Percentiles rank a stretch among this genome's conserved stretches.
These are phyloP conservation scores for Lizanozyma gosingica DNA, from an alignment of 1,139 yeast genomes.

Conservation along the genomic window DNA sequence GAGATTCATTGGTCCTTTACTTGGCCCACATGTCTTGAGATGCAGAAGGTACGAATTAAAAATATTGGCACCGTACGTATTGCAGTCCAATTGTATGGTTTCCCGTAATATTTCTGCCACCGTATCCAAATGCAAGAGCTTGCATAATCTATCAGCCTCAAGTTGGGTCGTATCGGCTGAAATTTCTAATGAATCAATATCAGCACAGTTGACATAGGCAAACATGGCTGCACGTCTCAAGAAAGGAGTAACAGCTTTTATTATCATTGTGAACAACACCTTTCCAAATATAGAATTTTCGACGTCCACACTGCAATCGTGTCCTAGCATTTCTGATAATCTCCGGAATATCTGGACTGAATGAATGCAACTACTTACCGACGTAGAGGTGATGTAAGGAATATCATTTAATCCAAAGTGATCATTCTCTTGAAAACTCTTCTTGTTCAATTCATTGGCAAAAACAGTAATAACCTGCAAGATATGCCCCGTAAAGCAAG, in stretches of 20 bases:
- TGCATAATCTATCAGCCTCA: conserved; percentile 54
- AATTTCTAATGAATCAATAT: conserved; percentile 17
- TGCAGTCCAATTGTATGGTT: neutral
- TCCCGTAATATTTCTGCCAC: conserved; percentile 16
- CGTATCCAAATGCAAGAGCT: conserved; percentile 43
- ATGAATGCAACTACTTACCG: neutral
- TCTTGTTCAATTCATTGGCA: conserved; percentile 10
- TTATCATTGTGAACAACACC: conserved; percentile 45
- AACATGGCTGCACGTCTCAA: conserved; percentile 59
- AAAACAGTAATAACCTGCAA: conserved; percentile 24
- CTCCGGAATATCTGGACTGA: conserved; percentile 5
- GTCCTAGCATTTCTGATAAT: conserved; percentile 2
- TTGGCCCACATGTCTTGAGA: conserved; percentile 1
- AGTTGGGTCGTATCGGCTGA: conserved; percentile 5
- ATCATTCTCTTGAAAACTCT: neutral
- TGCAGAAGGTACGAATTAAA: conserved; percentile 15
- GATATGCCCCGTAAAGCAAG: conserved; percentile 33
- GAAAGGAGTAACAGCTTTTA: conserved; percentile 55
- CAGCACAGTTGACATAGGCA: conserved; percentile 49
- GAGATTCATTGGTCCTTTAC: neutral
- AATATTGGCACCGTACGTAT: conserved; percentile 9
- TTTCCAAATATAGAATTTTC: conserved; percentile 16
- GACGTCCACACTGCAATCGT: no score
- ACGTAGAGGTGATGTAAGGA: neutral
- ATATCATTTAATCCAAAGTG: neutral